phyloP scores from a whole-genome alignment of 2,329 filamentous ascomycete genomes.

The Diplodia scrobiculata region DNA sequence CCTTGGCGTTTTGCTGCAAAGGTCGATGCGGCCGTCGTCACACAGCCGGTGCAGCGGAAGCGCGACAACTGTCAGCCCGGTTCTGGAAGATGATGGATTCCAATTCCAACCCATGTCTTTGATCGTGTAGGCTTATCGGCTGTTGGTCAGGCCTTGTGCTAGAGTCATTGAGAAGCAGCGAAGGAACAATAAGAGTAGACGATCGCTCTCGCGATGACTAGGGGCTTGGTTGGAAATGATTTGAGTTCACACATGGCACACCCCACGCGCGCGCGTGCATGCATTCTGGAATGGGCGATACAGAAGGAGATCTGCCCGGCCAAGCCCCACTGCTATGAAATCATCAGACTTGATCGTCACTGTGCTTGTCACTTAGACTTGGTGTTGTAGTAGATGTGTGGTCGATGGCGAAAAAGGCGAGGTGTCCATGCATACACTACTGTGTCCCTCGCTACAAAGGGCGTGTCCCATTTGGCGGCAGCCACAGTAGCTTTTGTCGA shows the following conservation, averaged over 20 bases:
- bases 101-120: not conserved
- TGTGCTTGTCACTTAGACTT: not conserved
- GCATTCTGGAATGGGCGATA: not conserved
- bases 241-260: not conserved
- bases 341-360: not conserved
- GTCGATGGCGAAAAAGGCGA: not conserved
- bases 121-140: not conserved
- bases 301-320: not conserved
- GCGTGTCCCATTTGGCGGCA: not conserved
- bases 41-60: not conserved
- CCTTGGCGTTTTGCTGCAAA: not conserved
- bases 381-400: not conserved
- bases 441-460: not conserved
- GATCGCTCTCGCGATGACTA: not conserved
- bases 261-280: not conserved
- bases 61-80: not conserved
- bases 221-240: not conserved
- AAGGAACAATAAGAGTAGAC: not conserved
- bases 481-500: not conserved
- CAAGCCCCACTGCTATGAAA: constrained; percentile 15
- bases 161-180: not conserved
- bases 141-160: not conserved
- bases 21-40: not conserved
- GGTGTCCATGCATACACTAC: not conserved
- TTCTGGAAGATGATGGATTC: not conserved